Conservation (phyloP, 441 rosid genomes). For the Adansonia madagascariensis region DNA sequence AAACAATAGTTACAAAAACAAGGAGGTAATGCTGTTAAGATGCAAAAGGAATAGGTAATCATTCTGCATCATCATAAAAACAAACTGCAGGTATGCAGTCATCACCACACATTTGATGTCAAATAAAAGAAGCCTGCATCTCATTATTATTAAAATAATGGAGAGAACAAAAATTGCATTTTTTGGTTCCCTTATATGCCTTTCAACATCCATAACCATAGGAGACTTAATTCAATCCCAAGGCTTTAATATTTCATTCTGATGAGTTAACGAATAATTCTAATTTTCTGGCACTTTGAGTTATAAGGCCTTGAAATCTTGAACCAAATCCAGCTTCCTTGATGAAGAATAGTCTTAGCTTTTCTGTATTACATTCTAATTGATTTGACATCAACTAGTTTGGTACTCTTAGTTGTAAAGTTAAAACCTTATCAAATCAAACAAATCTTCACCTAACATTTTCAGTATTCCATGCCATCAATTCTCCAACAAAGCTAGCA, state of each 20-base stretch:
- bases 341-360: background rate
- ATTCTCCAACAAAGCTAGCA: background rate
- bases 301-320: background rate
- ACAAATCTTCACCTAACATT: background rate
- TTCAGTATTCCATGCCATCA: constrained; percentile 8
- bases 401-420: constrained; percentile 14
- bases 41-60: constrained; percentile 15
- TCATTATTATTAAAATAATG: constrained; percentile 4
- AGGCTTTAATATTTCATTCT: background rate
- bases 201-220: constrained; percentile 4
- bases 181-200: background rate
- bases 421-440: background rate
- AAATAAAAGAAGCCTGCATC: background rate
- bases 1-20: constrained; percentile 28
- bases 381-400: constrained; percentile 7
- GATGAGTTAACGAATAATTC: background rate
- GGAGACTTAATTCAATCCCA: background rate
- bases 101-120: constrained; percentile 9
- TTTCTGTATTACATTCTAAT: constrained; percentile 9
- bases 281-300: background rate
- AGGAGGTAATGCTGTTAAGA: background rate
- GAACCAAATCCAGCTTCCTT: constrained; percentile 8
- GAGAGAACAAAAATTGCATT: background rate
- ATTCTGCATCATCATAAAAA: constrained; percentile 10
- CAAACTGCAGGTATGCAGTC: constrained; percentile 2